A percentile compares a stretch with the other conserved stretches of the same genome.
These are phyloP conservation scores for Auriscalpium vulgare DNA, from an alignment of 768 basidiomycete genomes.

Conservation along the genomic window DNA sequence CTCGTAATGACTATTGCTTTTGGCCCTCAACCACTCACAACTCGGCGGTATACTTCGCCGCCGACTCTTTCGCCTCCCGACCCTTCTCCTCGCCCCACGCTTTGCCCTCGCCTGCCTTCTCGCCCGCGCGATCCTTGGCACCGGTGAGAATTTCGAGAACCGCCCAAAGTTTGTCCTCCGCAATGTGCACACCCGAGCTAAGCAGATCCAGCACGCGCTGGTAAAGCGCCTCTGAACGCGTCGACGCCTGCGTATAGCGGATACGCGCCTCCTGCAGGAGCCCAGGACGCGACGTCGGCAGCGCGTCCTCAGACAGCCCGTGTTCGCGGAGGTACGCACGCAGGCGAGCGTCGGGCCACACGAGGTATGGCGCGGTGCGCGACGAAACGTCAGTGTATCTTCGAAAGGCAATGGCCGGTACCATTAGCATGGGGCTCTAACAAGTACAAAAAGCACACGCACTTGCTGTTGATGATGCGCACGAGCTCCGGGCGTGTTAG, in stretches of 20 bases:
- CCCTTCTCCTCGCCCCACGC: conserved; percentile 30
- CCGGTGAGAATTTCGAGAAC: conserved; percentile 36
- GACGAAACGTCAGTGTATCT: conserved; percentile 46
- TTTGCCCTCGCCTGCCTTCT: conserved; percentile 23
- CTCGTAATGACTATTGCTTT: too few species aligned
- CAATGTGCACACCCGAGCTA: conserved; percentile 57
- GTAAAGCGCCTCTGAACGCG: conserved; percentile 48
- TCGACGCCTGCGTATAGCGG: conserved; percentile 65
- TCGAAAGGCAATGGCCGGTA: conserved; percentile 6
- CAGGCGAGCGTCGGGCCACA: conserved; percentile 90
- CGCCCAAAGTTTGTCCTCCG: conserved; percentile 64
- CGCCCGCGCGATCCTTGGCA: conserved; percentile 19
- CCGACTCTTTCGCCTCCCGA: conserved; percentile 21
- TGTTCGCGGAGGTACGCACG: conserved; percentile 80
- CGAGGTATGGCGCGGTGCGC: conserved; percentile 57
- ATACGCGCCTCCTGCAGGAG: conserved; percentile 79
- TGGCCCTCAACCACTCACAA: too few species aligned
- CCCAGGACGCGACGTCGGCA: conserved; percentile 62
- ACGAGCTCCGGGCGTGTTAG: conserved; percentile 70
- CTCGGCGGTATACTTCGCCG: conserved; percentile 34
- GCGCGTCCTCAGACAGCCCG: conserved; percentile 60
- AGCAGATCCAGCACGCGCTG: conserved; percentile 58
- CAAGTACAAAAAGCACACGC: conserved; percentile 12
- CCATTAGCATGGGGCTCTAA: background rate
- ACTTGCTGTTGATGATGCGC: conserved; percentile 67